Base-by-base conservation (phyloP, 805 yeast genomes). In the Cyberlindnera misumaiensis region DNA sequence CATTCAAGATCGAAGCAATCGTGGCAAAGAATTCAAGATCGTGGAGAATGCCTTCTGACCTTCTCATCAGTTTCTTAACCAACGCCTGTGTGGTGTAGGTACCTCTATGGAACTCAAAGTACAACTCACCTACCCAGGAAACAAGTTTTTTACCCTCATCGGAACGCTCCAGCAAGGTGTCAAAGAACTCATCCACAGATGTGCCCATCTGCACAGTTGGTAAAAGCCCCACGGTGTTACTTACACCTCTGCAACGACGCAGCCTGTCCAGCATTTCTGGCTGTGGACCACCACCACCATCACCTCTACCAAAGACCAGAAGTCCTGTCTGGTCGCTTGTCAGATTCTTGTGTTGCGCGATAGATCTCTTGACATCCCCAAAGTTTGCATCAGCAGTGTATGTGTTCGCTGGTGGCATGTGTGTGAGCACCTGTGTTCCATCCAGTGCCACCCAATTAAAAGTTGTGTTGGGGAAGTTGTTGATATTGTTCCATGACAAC, bases 281-380 rank as follows among this genome's bases (percentile, higher is more conserved):
- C 4, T 86, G 80, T 33, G 98, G 97, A 7, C 98, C 98, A 47
- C 98, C 98, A 45, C 98, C 98, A 51, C 98, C 98, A 58, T 90
- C 98, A 53, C 98, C 98, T 52, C 83, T 80, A 29, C 98, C 98
- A 52, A 75, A 93, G 31, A 88, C 66, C 55, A 93, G 64, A 50
- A 90, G 66, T 0, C 95, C 90, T 9, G 84, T 77, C 43, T 84
- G 90, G 39, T 80, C 88, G 44, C 79, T 76, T 41, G 87, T 80
- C 47, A 84, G 65, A 52, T 89, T 86, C 64, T 89, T 84, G 63
- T 93, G 95, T 54, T 87, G 90, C 18, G 67, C 63, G 39, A 80
- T 72, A 2, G 95, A 81, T 50, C 96, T 72, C 41, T 76, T 72
- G 24, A 89, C 95, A 62, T 93, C 97, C 24, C 96, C 96, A 61